phyloP scores from a whole-genome alignment of 148 eudicot genomes.

The Spergularia marina region DNA sequence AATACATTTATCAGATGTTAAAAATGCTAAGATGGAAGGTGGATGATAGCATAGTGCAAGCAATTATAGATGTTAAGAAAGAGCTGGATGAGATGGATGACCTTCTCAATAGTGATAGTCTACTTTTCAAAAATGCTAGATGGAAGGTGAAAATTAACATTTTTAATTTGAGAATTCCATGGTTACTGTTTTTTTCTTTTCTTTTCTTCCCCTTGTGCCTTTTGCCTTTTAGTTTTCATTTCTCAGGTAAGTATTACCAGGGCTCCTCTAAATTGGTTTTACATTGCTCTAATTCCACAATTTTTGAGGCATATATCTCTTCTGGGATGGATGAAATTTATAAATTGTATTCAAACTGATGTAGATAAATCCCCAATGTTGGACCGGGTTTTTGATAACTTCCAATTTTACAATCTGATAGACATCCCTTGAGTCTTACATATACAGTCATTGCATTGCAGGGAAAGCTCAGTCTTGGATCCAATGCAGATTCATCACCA shows the following conservation, averaged over 20 bases:
- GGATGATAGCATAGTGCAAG: too few species aligned
- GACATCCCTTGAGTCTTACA: background rate
- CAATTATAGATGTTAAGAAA: too few species aligned
- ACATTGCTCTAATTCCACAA: background rate
- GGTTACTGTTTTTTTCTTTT: too few species aligned
- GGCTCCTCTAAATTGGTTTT: background rate
- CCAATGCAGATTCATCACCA: constrained; percentile 46
- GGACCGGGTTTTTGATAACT: background rate
- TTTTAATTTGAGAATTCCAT: too few species aligned
- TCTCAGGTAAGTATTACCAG: background rate
- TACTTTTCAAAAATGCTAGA: too few species aligned
- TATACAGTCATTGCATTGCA: constrained; percentile 29
- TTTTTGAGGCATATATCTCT: background rate
- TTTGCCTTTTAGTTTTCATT: too few species aligned
- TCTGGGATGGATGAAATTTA: background rate
- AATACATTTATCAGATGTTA: background rate
- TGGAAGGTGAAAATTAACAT: too few species aligned
- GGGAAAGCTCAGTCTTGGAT: constrained; percentile 52
- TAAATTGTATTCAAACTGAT: background rate
- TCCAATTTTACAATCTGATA: background rate
- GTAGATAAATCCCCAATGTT: background rate
- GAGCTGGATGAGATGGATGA: too few species aligned
- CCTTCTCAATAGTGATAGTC: too few species aligned
- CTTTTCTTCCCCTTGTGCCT: too few species aligned
- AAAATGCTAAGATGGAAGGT: too few species aligned